Conservation (phyloP, 352 stramenopile genomes). For the Phytopythium delawarense region DNA sequence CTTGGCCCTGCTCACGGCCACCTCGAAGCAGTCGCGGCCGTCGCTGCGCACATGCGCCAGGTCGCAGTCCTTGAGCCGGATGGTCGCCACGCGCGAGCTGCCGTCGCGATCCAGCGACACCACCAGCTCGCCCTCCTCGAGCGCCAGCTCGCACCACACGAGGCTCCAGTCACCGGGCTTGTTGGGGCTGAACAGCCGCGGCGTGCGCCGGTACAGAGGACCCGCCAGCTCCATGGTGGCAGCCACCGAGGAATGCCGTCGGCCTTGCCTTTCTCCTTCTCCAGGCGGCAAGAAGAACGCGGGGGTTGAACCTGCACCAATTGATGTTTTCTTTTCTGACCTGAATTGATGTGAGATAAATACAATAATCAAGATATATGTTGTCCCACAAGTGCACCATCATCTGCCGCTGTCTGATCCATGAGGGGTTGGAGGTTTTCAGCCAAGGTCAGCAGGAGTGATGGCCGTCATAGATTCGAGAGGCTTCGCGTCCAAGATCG, state of each 20-base stretch:
- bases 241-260: neutral
- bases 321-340: no score
- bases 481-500: no score
- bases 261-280: neutral
- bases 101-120: constrained; percentile 60
- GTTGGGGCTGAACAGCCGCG: constrained; percentile 65
- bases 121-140: constrained; percentile 60
- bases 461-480: no score
- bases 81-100: constrained; percentile 45
- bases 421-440: no score
- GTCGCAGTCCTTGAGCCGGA: constrained; percentile 61
- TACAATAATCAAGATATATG: no score
- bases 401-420: no score
- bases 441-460: no score
- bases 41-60: constrained; percentile 81
- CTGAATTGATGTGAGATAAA: no score
- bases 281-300: neutral
- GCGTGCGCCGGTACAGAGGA: constrained; percentile 65
- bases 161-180: constrained; percentile 74
- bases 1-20: constrained; percentile 57
- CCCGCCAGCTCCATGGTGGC: constrained; percentile 54
- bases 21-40: constrained; percentile 78
- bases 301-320: no score
- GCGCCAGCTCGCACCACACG: constrained; percentile 70
- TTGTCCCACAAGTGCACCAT: no score